phyloP scores from a whole-genome alignment of 2,329 filamentous ascomycete species.

The Fusarium sublunatum region DNA sequence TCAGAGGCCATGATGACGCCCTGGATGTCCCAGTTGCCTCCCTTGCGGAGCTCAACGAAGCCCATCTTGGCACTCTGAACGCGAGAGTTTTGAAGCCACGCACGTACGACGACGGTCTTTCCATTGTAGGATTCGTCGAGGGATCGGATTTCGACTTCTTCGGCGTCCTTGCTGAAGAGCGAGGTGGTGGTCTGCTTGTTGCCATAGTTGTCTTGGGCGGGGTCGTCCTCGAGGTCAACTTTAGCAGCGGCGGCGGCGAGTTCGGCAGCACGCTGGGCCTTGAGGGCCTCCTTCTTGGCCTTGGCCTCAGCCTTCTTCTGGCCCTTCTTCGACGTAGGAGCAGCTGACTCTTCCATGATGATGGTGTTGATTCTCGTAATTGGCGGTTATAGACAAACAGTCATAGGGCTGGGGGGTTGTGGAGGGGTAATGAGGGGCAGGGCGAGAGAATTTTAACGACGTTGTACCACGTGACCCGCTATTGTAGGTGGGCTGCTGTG shows the following conservation, averaged over 20 bases:
- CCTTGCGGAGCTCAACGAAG: constrained; percentile 86
- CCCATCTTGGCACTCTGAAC: constrained; percentile 92
- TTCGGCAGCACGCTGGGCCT: constrained; percentile 78
- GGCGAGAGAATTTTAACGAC: no score
- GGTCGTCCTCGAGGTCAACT: constrained; percentile 75
- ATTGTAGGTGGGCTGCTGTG: no score
- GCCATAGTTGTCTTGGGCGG: constrained; percentile 84
- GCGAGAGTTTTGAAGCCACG: constrained; percentile 86
- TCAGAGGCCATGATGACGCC: constrained; percentile 73
- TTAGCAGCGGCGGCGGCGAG: constrained; percentile 78
- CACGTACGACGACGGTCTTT: constrained; percentile 79
- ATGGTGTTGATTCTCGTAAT: no score
- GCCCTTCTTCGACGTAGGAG: constrained; percentile 67
- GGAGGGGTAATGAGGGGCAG: no score
- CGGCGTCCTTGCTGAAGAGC: constrained; percentile 66
- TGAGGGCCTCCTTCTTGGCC: constrained; percentile 88
- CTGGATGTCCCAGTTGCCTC: constrained; percentile 81
- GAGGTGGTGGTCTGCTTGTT: constrained; percentile 46
- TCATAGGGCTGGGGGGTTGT: no score
- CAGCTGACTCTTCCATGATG: no score
- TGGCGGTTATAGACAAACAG: no score
- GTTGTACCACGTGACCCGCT: no score
- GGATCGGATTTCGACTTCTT: constrained; percentile 69
- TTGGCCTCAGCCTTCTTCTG: constrained; percentile 87
- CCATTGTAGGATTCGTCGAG: constrained; percentile 74